A percentile compares a stretch with the other conserved stretches of the same genome.
Conservation (phyloP, 257 asterid species). For the Solanum peruvianum region DNA sequence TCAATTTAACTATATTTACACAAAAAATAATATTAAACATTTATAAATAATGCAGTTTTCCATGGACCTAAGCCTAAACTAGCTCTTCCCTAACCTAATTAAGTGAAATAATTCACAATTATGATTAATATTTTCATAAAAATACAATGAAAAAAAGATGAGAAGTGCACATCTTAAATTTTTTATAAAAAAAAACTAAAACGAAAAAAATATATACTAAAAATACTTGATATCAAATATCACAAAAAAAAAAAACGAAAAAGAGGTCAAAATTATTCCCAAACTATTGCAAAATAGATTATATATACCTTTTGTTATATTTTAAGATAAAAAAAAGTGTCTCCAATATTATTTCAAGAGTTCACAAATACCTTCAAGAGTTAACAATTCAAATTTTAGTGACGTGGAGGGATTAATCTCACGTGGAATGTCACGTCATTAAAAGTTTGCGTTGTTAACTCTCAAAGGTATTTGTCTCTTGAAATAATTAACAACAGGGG, state of each 20-base stretch:
- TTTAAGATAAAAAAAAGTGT: accelerated
- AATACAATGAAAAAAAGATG: background rate
- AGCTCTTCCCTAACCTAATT: background rate
- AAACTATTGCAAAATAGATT: no score
- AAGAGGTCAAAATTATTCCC: no score
- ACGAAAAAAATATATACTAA: no score
- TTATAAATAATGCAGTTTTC: no score
- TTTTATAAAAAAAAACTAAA: no score
- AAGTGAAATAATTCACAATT: background rate
- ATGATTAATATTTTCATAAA: background rate
- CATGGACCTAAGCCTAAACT: background rate
- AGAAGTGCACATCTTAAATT: background rate
- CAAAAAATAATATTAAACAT: no score
- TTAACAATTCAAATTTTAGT: accelerated
- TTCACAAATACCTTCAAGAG: background rate
- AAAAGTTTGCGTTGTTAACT: background rate
- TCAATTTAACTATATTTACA: no score
- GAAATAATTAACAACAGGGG: accelerated
- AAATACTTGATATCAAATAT: background rate
- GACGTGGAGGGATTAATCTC: background rate
- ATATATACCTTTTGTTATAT: no score
- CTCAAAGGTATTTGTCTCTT: background rate
- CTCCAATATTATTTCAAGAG: no score
- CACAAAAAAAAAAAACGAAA: accelerated
- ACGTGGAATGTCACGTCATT: accelerated